phyloP scores from a whole-genome alignment of 1,139 yeast species.

The Nakaseomyces delphensis region DNA sequence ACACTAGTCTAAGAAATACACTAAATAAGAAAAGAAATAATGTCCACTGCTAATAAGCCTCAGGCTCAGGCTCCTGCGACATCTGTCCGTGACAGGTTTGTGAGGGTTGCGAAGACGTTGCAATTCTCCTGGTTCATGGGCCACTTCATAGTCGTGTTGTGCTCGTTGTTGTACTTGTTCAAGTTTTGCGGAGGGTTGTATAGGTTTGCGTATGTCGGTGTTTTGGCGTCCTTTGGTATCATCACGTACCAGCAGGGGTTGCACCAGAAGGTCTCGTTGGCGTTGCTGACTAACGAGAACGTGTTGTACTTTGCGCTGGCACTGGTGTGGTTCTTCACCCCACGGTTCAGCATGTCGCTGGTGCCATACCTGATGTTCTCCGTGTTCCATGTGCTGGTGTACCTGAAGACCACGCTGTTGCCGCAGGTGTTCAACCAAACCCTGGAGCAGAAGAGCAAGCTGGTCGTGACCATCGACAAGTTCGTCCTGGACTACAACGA shows the following conservation, averaged over 20 bases:
- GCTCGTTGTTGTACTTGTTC: conserved; percentile 46
- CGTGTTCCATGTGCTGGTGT: conserved; percentile 62
- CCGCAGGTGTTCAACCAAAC: conserved; percentile 48
- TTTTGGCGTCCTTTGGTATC: conserved; percentile 67
- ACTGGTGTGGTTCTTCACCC: conserved; percentile 46
- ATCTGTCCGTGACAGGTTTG: conserved; percentile 27
- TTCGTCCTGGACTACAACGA: conserved; percentile 61
- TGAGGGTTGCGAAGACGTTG: conserved; percentile 22
- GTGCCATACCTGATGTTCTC: conserved; percentile 64
- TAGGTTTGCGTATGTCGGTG: conserved; percentile 53
- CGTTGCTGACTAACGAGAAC: conserved; percentile 51
- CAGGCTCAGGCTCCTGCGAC: conserved; percentile 7
- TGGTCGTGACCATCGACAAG: conserved; percentile 39
- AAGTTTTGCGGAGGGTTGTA: conserved; percentile 44
- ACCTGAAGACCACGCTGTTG: conserved; percentile 54
- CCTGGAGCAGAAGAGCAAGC: conserved; percentile 19
- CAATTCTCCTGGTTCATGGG: conserved; percentile 42
- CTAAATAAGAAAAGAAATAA: conserved; percentile 1
- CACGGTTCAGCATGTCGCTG: conserved; percentile 47
- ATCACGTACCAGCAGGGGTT: conserved; percentile 50
- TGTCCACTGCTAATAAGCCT: conserved; percentile 4
- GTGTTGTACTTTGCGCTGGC: conserved; percentile 57
- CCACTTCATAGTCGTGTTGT: conserved; percentile 55
- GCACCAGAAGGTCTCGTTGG: conserved; percentile 23
- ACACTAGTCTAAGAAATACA: too few species aligned